A percentile compares a stretch with the other conserved stretches of the same genome.
Conservation (phyloP, 768 basidiomycete genomes). For the Tylopilus intermedius region DNA sequence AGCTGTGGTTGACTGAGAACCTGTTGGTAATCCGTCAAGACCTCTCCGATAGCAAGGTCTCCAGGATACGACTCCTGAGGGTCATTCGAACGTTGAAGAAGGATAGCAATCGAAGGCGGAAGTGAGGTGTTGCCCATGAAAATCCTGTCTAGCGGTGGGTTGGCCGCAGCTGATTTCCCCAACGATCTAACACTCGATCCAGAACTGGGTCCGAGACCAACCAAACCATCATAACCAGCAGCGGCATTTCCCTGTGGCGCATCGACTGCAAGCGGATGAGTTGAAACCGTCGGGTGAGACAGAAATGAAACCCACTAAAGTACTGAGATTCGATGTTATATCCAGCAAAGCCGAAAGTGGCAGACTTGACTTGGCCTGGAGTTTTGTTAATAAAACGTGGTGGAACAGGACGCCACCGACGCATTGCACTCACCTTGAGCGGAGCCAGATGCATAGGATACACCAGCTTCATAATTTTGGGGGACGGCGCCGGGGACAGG, state of each 20-base stretch:
- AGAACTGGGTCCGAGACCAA: conserved; percentile 61
- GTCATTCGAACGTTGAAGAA: conserved; percentile 58
- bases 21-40: conserved; percentile 43
- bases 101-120: conserved; percentile 58
- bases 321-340: conserved; percentile 47
- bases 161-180: conserved; percentile 36
- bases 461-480: conserved; percentile 35
- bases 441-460: conserved; percentile 52
- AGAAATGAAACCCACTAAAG: conserved; percentile 7
- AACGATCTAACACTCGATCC: conserved; percentile 44
- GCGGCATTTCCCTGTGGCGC: conserved; percentile 12
- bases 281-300: background rate
- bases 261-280: conserved; percentile 17
- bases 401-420: background rate
- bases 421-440: conserved; percentile 38
- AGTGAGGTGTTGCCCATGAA: conserved; percentile 55
- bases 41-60: conserved; percentile 58
- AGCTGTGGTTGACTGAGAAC: conserved; percentile 51
- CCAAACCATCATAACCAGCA: conserved; percentile 30
- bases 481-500: conserved; percentile 35
- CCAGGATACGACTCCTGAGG: conserved; percentile 50
- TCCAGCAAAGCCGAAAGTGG: conserved; percentile 27
- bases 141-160: conserved; percentile 58
- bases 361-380: conserved; percentile 28
- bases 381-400: background rate